Conservation (phyloP, 441 rosid genomes). For the Populus hybrid region DNA sequence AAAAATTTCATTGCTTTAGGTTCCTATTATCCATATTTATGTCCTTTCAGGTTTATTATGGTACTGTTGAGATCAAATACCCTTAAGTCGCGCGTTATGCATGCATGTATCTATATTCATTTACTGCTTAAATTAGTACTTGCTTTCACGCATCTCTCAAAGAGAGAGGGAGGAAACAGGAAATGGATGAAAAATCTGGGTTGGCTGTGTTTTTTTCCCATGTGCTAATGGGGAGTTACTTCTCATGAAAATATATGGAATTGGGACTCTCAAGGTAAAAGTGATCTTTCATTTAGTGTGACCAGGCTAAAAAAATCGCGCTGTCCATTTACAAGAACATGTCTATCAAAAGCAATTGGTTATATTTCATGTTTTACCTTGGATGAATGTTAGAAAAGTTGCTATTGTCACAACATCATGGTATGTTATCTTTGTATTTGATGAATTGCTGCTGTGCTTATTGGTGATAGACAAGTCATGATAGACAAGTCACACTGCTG, state of each 20-base stretch:
- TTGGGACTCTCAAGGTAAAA: not conserved
- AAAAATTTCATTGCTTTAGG: not conserved
- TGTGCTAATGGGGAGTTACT: not conserved
- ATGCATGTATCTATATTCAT: not conserved
- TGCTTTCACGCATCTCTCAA: not conserved
- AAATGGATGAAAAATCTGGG: not conserved
- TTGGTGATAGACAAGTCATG: not conserved
- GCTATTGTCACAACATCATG: not conserved
- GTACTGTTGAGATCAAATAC: not conserved
- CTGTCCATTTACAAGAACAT: not conserved
- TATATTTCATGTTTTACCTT: not conserved
- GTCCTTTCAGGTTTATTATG: conserved; percentile 1
- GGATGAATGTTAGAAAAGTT: not conserved
- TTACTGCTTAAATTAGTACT: not conserved
- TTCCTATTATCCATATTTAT: not conserved
- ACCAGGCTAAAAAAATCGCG: not conserved
- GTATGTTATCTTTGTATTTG: not conserved
- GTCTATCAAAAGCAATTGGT: not conserved
- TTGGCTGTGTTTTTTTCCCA: not conserved
- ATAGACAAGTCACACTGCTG: not conserved
- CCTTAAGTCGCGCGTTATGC: not conserved
- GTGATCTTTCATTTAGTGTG: not conserved
- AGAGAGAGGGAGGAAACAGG: not conserved
- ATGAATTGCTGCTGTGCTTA: not conserved
- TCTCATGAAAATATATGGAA: not conserved